phyloP scores from a whole-genome alignment of 2,329 filamentous ascomycete species.

The Colletotrichum australisinense region DNA sequence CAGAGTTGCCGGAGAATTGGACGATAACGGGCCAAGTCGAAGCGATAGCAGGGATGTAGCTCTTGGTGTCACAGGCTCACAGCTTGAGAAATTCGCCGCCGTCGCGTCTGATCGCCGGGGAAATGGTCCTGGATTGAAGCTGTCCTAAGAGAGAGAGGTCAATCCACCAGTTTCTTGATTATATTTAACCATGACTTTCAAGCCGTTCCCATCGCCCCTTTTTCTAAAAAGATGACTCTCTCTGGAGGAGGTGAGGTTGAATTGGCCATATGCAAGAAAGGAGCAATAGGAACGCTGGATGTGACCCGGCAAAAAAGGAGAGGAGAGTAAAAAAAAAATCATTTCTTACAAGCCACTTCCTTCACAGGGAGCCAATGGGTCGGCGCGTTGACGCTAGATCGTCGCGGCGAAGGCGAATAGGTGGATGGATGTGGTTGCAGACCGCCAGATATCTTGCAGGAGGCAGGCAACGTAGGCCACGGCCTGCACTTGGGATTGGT shows the following conservation, averaged over 20 bases:
- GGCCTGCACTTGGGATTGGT: not conserved
- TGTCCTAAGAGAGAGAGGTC: slow-evolving; percentile 1
- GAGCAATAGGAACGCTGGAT: slow-evolving; percentile 26
- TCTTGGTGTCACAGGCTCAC: not conserved
- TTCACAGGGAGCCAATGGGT: slow-evolving; percentile 30
- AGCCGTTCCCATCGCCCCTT: not conserved
- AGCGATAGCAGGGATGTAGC: slow-evolving; percentile 32
- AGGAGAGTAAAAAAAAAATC: not conserved
- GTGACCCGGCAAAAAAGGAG: not conserved
- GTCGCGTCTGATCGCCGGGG: slow-evolving; percentile 2
- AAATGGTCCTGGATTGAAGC: not conserved
- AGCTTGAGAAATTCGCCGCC: not conserved
- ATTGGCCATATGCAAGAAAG: not conserved
- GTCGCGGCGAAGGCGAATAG: slow-evolving; percentile 24
- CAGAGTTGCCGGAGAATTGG: not conserved
- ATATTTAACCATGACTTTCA: not conserved
- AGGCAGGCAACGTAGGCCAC: slow-evolving; percentile 9
- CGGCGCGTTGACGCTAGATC: slow-evolving; percentile 23
- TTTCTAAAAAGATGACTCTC: not conserved
- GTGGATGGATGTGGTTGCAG: slow-evolving; percentile 29
- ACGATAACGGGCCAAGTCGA: slow-evolving; percentile 20
- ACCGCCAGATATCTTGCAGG: slow-evolving; percentile 32
- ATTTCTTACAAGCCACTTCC: slow-evolving; percentile 31
- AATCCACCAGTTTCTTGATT: not conserved
- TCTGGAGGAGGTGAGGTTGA: slow-evolving; percentile 9